Evolutionary conservation across 2,329 filamentous ascomycete genomes (phyloP).

Genomic region (Phyllachora maydis): DNA sequence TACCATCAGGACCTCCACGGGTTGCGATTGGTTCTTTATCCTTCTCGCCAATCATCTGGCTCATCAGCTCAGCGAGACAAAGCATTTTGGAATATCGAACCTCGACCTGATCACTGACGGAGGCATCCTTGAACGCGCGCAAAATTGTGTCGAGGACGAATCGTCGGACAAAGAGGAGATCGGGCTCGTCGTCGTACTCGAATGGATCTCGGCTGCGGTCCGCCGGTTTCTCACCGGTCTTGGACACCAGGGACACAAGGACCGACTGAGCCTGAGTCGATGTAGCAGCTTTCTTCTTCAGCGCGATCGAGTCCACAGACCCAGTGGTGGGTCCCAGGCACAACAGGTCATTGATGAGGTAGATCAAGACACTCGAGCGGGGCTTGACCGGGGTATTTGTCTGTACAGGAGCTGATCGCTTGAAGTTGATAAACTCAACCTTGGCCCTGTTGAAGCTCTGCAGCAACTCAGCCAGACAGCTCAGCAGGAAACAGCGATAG

Average conservation of each 20-base stretch:
- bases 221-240: constrained; percentile 58
- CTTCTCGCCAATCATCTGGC: constrained; percentile 71
- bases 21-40: constrained; percentile 33
- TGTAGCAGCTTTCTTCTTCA: constrained; percentile 73
- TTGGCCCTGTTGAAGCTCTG: constrained; percentile 88
- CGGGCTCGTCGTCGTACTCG: constrained; percentile 56
- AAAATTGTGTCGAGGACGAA: constrained; percentile 89
- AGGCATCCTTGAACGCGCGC: constrained; percentile 80
- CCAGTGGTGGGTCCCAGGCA: constrained; percentile 37
- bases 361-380: constrained; percentile 80
- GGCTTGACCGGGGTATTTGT: constrained; percentile 84
- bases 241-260: constrained; percentile 68
- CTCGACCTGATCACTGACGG: constrained; percentile 59
- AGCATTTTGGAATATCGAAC: constrained; percentile 75
- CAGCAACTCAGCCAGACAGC: constrained; percentile 77
- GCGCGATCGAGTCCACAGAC: constrained; percentile 51
- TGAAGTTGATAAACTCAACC: constrained; percentile 98
- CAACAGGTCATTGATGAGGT: constrained; percentile 65
- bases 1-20: constrained; percentile 10
- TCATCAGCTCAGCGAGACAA: constrained; percentile 76
- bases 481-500: constrained; percentile 86
- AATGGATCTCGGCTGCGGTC: constrained; percentile 35
- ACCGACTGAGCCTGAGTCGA: constrained; percentile 73
- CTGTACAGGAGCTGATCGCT: constrained; percentile 68
- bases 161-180: constrained; percentile 78